Base-by-base conservation (phyloP, 164 flowering plant species). In the Sextonia rubra region DNA sequence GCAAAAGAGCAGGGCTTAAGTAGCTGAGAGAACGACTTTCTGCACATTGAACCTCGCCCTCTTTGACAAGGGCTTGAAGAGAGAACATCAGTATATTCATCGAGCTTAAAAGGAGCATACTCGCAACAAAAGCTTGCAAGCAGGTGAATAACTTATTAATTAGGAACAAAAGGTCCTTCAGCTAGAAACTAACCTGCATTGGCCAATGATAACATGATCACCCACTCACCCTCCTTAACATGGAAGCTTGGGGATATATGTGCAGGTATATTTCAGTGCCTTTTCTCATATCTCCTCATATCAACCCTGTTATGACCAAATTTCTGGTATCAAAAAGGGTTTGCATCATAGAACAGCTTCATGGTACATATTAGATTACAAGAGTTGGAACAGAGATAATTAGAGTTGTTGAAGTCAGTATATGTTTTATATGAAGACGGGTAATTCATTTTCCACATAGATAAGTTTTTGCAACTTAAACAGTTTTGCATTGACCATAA, bases 11-110 rank as follows among this genome's bases (percentile, higher is more conserved):
- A n/a, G 20, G 44, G 66, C 68, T 85, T 72, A 87, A 29, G 84
- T 75, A 18, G 78, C 89, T 22, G 85, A 73, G 67, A 89, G 89
- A 66, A 83, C 76, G 30, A 87, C 90, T 32, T 87, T 89, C 77
- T 87, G 71, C 11, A 87, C 92, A 72, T 89, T 89, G 78, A 89
- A 87, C 78, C 90, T 80, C 71, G 86, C 88, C 0, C 89, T 89
- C 85, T 89, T 89, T 20, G 90, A 89, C 77, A 85, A 74, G 29
- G 90, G 88, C 85, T 86, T 87, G 85, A n/a, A 68, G 3, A 9
- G 30, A n/a, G 12, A 27, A 26, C n/a, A 68, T n/a, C 12, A 24
- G 11, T 62, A 62, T 15, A 62, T 11, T 62, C 12, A 29, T 23
- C 14, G 61, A 58, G 20, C 61, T n/a, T 15, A 12, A 58, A 58